Evolutionary conservation across 2,329 filamentous ascomycete species (phyloP).

Genomic region (Microcyclospora tardicrescens): DNA sequence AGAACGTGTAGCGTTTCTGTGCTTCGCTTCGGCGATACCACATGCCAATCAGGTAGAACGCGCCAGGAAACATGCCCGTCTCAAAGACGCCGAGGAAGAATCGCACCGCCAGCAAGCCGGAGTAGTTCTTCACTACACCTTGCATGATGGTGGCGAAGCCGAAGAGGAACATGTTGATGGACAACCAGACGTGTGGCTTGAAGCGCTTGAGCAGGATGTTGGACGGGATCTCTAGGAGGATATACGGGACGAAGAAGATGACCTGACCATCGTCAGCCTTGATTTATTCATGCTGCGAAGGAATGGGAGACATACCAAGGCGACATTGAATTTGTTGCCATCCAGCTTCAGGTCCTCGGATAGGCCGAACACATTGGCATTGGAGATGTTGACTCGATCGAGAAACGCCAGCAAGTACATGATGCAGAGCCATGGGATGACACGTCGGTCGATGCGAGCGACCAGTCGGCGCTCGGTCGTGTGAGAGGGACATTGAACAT

Average conservation of each 20-base stretch:
- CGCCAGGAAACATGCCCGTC: constrained; percentile 52
- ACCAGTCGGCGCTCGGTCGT: constrained; percentile 36
- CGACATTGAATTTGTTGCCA: constrained; percentile 36
- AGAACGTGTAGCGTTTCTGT: constrained; percentile 85
- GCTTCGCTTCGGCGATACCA: constrained; percentile 83
- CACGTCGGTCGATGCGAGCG: constrained; percentile 33
- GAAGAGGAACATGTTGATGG: constrained; percentile 70
- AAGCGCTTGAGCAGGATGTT: constrained; percentile 41
- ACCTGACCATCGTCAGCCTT: constrained; percentile 14
- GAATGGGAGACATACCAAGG: constrained; percentile 18
- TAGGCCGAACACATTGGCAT: constrained; percentile 40
- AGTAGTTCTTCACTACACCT: constrained; percentile 65
- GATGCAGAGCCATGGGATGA: constrained; percentile 38
- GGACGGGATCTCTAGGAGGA: constrained; percentile 41
- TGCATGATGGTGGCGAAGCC: constrained; percentile 63
- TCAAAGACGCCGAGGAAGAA: constrained; percentile 64
- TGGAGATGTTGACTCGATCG: constrained; percentile 38
- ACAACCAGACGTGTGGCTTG: constrained; percentile 38
- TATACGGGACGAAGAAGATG: constrained; percentile 41
- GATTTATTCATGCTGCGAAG: too few species aligned
- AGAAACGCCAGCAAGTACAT: constrained; percentile 31
- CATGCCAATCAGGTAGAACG: constrained; percentile 62
- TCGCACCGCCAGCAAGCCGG: constrained; percentile 59
- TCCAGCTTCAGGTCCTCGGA: constrained; percentile 33
- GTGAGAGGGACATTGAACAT: constrained; percentile 33